These are phyloP conservation scores for Candida fluviatilis DNA, from an alignment of 805 yeast species.

Conservation along the genomic window DNA sequence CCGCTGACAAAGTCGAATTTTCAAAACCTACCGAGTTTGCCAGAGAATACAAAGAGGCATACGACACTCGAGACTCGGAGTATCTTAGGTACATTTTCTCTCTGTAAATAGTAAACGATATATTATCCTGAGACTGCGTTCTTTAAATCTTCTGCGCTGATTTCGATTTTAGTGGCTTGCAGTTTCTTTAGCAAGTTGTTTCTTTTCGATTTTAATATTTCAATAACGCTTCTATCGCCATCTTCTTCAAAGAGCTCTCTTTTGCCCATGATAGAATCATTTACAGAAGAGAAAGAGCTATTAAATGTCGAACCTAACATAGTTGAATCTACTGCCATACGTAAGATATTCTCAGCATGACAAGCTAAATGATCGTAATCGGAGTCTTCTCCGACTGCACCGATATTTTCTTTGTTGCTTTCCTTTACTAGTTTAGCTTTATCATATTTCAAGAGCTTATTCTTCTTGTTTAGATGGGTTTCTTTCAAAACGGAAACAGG, in stretches of 20 bases:
- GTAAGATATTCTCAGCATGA: conserved; percentile 42
- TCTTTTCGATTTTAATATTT: conserved; percentile 10
- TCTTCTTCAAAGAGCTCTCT: conserved; percentile 15
- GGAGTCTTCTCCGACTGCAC: conserved; percentile 16
- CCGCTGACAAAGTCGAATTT: background rate
- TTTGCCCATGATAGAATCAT: conserved; percentile 24
- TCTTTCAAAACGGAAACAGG: conserved; percentile 22
- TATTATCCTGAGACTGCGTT: conserved; percentile 21
- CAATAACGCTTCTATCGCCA: conserved; percentile 12
- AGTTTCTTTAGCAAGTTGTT: conserved; percentile 7
- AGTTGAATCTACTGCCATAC: conserved; percentile 46
- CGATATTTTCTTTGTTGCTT: conserved; percentile 4
- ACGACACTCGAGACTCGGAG: conserved; percentile 23
- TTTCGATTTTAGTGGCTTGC: conserved; percentile 26
- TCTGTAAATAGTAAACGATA: background rate
- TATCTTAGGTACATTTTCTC: conserved; percentile 15
- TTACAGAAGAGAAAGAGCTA: conserved; percentile 33
- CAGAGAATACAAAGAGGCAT: conserved; percentile 16
- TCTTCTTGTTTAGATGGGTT: conserved; percentile 12
- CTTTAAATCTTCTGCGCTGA: conserved; percentile 34
- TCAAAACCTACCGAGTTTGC: conserved; percentile 5
- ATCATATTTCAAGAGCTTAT: conserved; percentile 9
- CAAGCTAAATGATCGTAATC: conserved; percentile 40
- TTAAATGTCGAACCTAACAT: conserved; percentile 40
- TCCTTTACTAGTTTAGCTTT: conserved; percentile 3